These are phyloP conservation scores for Trametes villosa DNA, from an alignment of 768 basidiomycete species.

Conservation along the genomic window DNA sequence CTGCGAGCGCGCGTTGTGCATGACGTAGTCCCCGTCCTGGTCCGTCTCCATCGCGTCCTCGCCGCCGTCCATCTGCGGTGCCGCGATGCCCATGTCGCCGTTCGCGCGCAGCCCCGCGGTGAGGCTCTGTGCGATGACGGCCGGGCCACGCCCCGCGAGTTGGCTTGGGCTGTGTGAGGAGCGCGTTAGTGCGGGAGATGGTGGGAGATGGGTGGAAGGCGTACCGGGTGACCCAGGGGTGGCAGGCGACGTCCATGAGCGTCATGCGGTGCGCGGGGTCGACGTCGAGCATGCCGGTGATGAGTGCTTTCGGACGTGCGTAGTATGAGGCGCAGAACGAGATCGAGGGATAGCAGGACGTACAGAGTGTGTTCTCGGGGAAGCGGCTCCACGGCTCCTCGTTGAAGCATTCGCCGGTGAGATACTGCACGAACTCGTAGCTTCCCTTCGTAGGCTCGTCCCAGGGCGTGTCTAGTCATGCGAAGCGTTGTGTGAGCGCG, in stretches of 20 bases:
- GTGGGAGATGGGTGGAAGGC: conserved; percentile 16
- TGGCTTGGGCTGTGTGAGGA: conserved; percentile 63
- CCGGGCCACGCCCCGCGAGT: conserved; percentile 53
- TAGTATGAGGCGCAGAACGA: neutral
- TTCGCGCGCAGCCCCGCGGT: conserved; percentile 66
- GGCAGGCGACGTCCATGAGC: conserved; percentile 55
- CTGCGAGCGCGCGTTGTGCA: conserved; percentile 66
- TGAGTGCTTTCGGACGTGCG: conserved; percentile 55
- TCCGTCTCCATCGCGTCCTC: conserved; percentile 45
- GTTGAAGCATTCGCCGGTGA: conserved; percentile 71
- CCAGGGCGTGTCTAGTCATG: conserved; percentile 88
- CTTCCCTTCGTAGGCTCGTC: conserved; percentile 86
- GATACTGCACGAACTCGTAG: conserved; percentile 78
- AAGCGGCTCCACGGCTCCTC: conserved; percentile 84
- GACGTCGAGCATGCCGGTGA: conserved; percentile 75
- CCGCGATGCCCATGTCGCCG: conserved; percentile 77
- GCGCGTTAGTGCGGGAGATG: neutral
- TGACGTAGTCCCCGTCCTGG: conserved; percentile 61
- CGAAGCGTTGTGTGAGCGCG: neutral
- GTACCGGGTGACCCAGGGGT: conserved; percentile 80
- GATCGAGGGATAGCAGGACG: conserved; percentile 29
- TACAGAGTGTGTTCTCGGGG: conserved; percentile 61
- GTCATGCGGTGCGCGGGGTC: conserved; percentile 71
- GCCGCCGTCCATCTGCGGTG: conserved; percentile 49
- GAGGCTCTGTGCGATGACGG: conserved; percentile 68